Base-by-base conservation (phyloP, 768 basidiomycete genomes). In the Leucosporidium yakuticum region DNA sequence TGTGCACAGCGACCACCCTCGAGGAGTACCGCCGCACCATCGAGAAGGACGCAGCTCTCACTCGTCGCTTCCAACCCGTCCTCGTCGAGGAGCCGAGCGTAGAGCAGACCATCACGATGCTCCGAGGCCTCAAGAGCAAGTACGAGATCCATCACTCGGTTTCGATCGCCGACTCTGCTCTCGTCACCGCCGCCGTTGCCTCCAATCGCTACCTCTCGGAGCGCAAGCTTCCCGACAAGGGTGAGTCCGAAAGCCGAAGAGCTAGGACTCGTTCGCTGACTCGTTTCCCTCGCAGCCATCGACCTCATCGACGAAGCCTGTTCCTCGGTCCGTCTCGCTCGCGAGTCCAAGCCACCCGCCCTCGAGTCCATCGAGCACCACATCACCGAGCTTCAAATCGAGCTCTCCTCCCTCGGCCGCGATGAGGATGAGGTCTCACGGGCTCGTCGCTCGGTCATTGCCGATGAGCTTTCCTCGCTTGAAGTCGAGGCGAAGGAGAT, bases 11-110 rank as follows among this genome's bases (percentile, higher is more conserved):
- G 4, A 97, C 94, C 0, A 97, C 94, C 0, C 83, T 96, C 2
- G 85, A 87, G 48, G 93, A 97, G 77, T 97, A 95, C 78, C 82
- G 90, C 65, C 89, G 94, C 77, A 89, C 91, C 78, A 92, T 96
- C 77, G 92, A 96, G 80, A 90, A 87, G 57, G 93, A 95, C 75
- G 87, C 89, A 36, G 74, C 74, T 15, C 59, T 75, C 29, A 67
- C 62, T n/a, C 67, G 73, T 19, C 48, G 74, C 20, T 73, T 76
- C 66, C 73, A 75, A 57, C 70, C 66, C 29, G 78, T 98, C 49
- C 77, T 94, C 34, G 86, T 98, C 67, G 92, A 92, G 73, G 95
- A 98, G 77, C 95, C 95, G 0, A 81, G 82, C 14, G 94, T 97
- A 0, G 79, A 87, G 4, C 92, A 95, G 73, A 89, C 95, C 0